Base-by-base conservation (phyloP, 2,329 filamentous ascomycete species). In the Fonsecaea pugnacius region DNA sequence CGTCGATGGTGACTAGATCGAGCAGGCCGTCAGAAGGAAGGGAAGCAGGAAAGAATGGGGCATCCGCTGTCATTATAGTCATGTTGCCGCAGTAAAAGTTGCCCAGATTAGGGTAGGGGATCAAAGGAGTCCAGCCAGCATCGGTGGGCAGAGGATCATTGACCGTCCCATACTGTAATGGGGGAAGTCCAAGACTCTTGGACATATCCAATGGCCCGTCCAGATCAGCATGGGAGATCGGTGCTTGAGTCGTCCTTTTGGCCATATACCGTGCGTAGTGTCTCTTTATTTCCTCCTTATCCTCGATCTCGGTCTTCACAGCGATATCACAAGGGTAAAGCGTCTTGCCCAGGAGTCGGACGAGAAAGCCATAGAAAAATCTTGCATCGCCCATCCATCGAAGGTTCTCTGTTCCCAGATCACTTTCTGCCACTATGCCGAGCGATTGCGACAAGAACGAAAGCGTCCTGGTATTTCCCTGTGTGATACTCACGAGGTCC, bases 71-170 rank as follows among this genome's bases (percentile, higher is more conserved):
- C 91, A 99, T 94, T 77, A 90, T 96, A 27, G 90, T 87, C 89
- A 98, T 96, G 75, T 97, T 99, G 67, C 95, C 95, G 35, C 89
- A 91, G 78, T 96, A 98, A 75, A 99, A 96, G 73, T 91, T 97
- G 53, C 92, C 92, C 61, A 99, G 81, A 33, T 89, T 91, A 67
- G 95, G 87, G 67, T 90, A 85, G 0, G 90, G 86, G 2, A 90
- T 79, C 21, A 89, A 79, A 3, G 66, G 62, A 66, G 90, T 83
- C 92, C 95, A 99, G 52, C 86, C 89, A 14, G 88, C 82, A 51
- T 86, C 89, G 1, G 85, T 79, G 0, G 92, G 93, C 0, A 98
- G 75, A 16, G 89, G 83, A 70, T 96, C 91, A 58, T 87, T 85
- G 64, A 95, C 80, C 0, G 91, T 94, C 56, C 95, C 95, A 72